Base-by-base conservation (phyloP, 108 stramenopile species). In the Nannochloropsis salina region DNA sequence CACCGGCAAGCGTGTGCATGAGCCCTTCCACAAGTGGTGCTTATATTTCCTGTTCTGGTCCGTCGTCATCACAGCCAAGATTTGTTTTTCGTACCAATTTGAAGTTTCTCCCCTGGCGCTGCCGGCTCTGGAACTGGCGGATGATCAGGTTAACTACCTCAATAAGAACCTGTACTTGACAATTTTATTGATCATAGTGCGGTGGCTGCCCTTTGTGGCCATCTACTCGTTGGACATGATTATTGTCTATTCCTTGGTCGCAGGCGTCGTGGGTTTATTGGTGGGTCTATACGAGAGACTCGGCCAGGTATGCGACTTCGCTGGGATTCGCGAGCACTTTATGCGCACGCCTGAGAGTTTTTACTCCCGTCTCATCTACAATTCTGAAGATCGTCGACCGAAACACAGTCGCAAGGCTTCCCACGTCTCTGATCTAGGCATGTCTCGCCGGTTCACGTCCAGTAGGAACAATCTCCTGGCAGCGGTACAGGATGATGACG, bases 211-310 rank as follows among this genome's bases (percentile, higher is more conserved):
- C 2, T 96, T 96, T 82, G 96, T 96, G 87, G 89, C 95, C 86
- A 96, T 99, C 9, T 99, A 96, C 91, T 86, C 96, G 80, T 96
- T 99, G 85, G 98, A 99, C 86, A 95, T 93, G 93, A 94, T 94
- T 82, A 99, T 99, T 85, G 96, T 96, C 96, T 99, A 96, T 84
- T 93, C 97, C 31, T 93, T 94, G 21, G 96, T 95, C 96, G 94
- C 96, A 86, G 95, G 96, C 10, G 94, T 96, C 89, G 96, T 95
- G 43, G 98, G 98, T 84, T 95, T 94, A 9, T 89, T 95, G 47
- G 95, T 97, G 51, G 95, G 95, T 80, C 94, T 97, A 83, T 94
- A 94, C 42, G 96, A 97, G 83, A 91, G 95, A 45, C 94, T 97
- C 18, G 98, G 98, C 18, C 88, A 88, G 20, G 90, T 92, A 42